Evolutionary conservation across 352 stramenopile species (phyloP).

Genomic region (Phytophthora ramorum): DNA sequence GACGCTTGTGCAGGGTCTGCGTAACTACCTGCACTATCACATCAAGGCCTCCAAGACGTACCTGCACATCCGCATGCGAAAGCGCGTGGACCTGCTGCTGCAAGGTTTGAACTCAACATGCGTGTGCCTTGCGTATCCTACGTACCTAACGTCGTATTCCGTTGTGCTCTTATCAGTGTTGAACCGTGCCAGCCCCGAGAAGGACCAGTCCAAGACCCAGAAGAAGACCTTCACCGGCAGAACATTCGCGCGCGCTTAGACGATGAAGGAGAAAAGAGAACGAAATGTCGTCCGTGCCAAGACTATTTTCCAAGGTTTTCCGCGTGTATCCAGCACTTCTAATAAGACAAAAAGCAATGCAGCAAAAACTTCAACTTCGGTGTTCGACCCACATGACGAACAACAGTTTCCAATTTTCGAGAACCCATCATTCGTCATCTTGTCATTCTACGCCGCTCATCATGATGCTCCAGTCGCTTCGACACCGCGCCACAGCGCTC

Average conservation of each 20-base stretch:
- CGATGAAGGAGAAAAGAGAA: background rate
- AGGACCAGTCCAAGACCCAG: constrained; percentile 85
- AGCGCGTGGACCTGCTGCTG: constrained; percentile 91
- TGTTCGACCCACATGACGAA: background rate
- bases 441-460: background rate
- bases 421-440: constrained; percentile 4
- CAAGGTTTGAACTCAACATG: constrained; percentile 61
- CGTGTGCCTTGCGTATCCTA: background rate
- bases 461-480: constrained; percentile 30
- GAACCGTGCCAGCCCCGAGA: constrained; percentile 91
- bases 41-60: constrained; percentile 97
- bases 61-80: constrained; percentile 96
- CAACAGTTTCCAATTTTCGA: background rate
- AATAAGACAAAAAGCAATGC: background rate
- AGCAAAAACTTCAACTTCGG: constrained; percentile 1
- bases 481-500: constrained; percentile 8
- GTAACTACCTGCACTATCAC: constrained; percentile 96
- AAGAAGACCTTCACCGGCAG: constrained; percentile 94
- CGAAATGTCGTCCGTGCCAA: background rate
- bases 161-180: constrained; percentile 62
- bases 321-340: background rate
- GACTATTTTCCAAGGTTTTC: background rate
- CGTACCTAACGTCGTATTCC: background rate
- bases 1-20: constrained; percentile 88
- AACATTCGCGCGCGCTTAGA: constrained; percentile 87